Evolutionary conservation across 768 basidiomycete genomes (phyloP).

Genomic region (Kwoniella sp.): DNA sequence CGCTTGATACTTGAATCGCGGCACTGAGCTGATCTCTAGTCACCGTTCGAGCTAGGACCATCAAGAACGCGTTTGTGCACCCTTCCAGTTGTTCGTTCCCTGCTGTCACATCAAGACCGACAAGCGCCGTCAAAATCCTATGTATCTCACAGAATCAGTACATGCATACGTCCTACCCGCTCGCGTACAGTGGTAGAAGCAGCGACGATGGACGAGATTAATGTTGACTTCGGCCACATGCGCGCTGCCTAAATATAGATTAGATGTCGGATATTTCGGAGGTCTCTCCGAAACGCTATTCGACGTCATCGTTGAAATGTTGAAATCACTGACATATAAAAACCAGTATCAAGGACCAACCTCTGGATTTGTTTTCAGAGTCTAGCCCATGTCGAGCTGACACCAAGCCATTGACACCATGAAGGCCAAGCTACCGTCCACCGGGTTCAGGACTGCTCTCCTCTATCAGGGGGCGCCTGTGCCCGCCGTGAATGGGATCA

Average conservation of each 20-base stretch:
- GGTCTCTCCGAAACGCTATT: background rate
- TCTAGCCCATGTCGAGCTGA: background rate
- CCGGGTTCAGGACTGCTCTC: constrained; percentile 22
- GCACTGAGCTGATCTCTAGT: too few species aligned
- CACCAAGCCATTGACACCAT: background rate
- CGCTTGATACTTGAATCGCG: too few species aligned
- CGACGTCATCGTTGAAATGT: background rate
- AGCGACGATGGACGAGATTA: too few species aligned
- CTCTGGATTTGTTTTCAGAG: too few species aligned
- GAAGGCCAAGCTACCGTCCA: constrained; percentile 7
- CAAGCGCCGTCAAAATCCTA: background rate
- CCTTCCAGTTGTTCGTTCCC: too few species aligned
- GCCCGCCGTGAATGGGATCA: constrained; percentile 42
- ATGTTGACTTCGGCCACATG: too few species aligned
- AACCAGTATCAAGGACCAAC: too few species aligned
- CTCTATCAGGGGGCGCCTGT: constrained; percentile 36
- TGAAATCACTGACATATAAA: too few species aligned
- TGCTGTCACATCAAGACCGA: too few species aligned
- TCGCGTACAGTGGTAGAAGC: background rate
- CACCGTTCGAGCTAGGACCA: too few species aligned
- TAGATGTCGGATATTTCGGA: background rate
- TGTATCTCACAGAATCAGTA: background rate
- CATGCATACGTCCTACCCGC: too few species aligned
- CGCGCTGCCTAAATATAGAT: background rate
- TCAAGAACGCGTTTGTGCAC: too few species aligned